Evolutionary conservation across 805 yeast genomes (phyloP), one percentile per base, ranked within the genome.

Genomic region (Metschnikowia santaceciliae): DNA sequence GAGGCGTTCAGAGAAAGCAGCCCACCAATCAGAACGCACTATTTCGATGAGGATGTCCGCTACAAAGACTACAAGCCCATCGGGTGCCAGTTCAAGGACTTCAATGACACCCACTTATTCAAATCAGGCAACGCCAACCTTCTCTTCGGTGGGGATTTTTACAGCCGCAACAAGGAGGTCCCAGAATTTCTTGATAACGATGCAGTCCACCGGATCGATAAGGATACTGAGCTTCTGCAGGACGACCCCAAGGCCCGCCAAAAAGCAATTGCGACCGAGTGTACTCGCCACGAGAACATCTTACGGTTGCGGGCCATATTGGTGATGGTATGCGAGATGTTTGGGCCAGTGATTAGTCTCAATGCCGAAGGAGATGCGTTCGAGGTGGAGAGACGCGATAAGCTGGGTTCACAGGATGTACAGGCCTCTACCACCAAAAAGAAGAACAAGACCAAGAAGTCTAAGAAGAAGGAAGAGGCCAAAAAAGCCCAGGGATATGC

Each of bases 21-120:
- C 23, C 45, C 46, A 5, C 86, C 86, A 14, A 55, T 61, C 6
- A 74, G 92, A 63, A 59, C 63, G 2, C 78, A 81, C 50, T 78
- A 77, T 48, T 86, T 84, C 61, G 66, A 71, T 42, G 92, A 87
- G 60, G 94, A 86, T 67, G 81, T 84, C 13, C 66, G 73, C 20
- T 69, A 82, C 55, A 80, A 79, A 52, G 90, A 84, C 54, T 84
- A 82, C 59, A 68, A 72, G 30, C 78, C 85, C 4, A 70, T 86
- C 15, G 77, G 76, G 22, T 75, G 70, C 54, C 76, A 75, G 47
- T 72, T 85, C 49, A 75, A 74, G 47, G 91, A 85, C 61, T 86
- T 84, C 56, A 72, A 83, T 55, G 90, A 86, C 58, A 70, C 68
- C 32, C 69, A 68, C 43, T 65, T 81, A 26, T 77, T 79, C 53